Conservation (phyloP, 768 basidiomycete species). For the Baorangia bicolor region DNA sequence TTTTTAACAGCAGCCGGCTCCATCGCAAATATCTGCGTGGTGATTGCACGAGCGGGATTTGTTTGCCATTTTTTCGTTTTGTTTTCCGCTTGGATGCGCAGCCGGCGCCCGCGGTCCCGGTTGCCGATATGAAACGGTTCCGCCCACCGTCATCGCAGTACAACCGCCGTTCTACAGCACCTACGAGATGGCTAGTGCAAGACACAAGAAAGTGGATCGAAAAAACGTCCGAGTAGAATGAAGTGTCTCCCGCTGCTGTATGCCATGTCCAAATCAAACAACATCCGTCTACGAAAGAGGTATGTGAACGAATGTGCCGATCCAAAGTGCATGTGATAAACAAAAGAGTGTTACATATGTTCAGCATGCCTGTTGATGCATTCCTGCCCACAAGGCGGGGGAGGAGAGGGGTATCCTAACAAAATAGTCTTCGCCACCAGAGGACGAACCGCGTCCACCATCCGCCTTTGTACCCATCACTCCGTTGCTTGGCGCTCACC, state of each 20-base stretch:
- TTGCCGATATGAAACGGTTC: slow-evolving; percentile 13
- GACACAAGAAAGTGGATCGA: not conserved
- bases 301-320: slow-evolving; percentile 26
- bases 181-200: not conserved
- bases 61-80: not conserved
- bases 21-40: not conserved
- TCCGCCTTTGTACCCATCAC: slow-evolving; percentile 67
- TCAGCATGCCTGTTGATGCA: slow-evolving; percentile 23
- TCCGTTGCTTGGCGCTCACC: slow-evolving; percentile 60
- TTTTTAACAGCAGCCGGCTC: not conserved
- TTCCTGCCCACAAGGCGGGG: not conserved
- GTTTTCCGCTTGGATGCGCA: not conserved
- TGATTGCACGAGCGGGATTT: not conserved
- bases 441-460: slow-evolving; percentile 77
- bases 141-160: not conserved
- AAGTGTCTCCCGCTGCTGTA: slow-evolving; percentile 2
- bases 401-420: slow-evolving; percentile 42
- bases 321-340: slow-evolving; percentile 24
- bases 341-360: slow-evolving; percentile 37
- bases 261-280: slow-evolving; percentile 27
- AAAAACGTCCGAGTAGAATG: slow-evolving; percentile 6
- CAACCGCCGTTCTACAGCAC: not conserved
- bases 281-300: slow-evolving; percentile 17
- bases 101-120: slow-evolving; percentile 1
- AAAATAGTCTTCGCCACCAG: slow-evolving; percentile 81